Percentiles rank a stretch among this genome's conserved stretches.
Conservation (phyloP, 2,329 filamentous ascomycete species). For the Colletotrichum sidae region DNA sequence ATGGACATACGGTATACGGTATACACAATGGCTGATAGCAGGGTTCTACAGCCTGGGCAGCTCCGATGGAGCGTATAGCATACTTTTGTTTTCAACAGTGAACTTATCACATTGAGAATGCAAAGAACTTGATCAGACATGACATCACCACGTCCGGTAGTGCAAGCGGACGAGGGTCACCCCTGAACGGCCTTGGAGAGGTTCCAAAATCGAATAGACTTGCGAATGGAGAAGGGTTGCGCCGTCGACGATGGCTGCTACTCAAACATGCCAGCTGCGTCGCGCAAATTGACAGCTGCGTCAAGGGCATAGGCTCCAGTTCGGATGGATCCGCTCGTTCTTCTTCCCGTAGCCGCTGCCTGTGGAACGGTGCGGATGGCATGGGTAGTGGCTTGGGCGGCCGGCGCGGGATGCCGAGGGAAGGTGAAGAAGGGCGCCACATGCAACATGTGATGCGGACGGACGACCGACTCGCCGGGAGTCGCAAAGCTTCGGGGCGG, state of each 20-base stretch:
- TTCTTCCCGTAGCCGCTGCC: neutral
- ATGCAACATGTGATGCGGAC: too few relatives aligned
- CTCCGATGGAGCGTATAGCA: slow-evolving; percentile 26
- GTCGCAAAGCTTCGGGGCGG: too few relatives aligned
- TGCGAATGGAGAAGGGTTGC: neutral
- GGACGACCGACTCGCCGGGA: too few relatives aligned
- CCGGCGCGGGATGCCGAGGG: too few relatives aligned
- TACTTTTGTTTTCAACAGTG: neutral
- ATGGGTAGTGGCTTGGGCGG: neutral
- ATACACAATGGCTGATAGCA: slow-evolving; percentile 30
- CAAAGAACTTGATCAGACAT: neutral
- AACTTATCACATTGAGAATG: slow-evolving; percentile 1
- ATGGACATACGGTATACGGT: neutral
- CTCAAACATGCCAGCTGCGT: slow-evolving; percentile 12
- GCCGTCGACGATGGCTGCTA: neutral
- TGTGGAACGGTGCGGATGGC: neutral
- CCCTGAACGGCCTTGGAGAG: slow-evolving; percentile 1
- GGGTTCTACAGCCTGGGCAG: slow-evolving; percentile 35
- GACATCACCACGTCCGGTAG: neutral
- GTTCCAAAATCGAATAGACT: slow-evolving; percentile 5
- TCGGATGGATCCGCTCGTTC: slow-evolving; percentile 7
- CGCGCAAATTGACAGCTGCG: slow-evolving; percentile 15
- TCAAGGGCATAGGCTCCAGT: slow-evolving; percentile 1
- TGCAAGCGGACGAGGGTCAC: neutral
- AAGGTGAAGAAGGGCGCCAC: too few relatives aligned